Evolutionary conservation across 1,284 basidiomycete genomes (phyloP), one percentile per base, ranked within the genome.

Genomic region (Ustilago loliicola): DNA sequence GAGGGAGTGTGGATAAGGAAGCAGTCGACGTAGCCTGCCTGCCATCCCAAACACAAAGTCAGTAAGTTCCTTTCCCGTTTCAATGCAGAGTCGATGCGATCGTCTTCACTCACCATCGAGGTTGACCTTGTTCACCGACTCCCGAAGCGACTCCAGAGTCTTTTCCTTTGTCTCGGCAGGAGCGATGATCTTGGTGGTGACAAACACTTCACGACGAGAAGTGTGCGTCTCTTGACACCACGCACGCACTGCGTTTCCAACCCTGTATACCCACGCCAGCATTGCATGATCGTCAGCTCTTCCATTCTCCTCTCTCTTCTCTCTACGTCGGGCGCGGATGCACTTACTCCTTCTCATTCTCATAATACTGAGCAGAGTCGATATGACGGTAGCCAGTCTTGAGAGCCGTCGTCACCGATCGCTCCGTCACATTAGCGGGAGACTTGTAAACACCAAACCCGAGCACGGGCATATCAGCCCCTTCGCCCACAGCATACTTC

Each of bases 1-100:
- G 75, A 70, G 19, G 75, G 75, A 11, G 75, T 77, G 57, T 77
- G 75, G 57, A 77, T 73, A 32, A 77, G 61, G 58, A 77, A 77
- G 64, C 75, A 77, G 45, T 77, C 75, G 15, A 77, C 75, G 38
- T 77, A 77, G 13, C 70, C 67, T 70, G 34, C 42, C 30, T 32
- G 36, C 55, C 66, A 45, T 15, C 42, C 42, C 42, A n/a, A 21
- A 7, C 10, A 45, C 21, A 45, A 1, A 21, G n/a, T 45, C n/a
- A 45, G 15, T 17, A n/a, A 21, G 21, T 21, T 45, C n/a, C n/a
- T n/a, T 11, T 45, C 8, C 23, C 2, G 11, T 2, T 19, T 13
- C 8, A 8, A 13, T 6, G 8, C 17, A 29, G n/a, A 27, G 19
- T n/a, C n/a, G n/a, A n/a, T n/a, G n/a, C n/a, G 27, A 6, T 3